Percentiles rank a stretch among this genome's conserved stretches.
Conservation (phyloP, 202 grass and related monocot species). For the Musa balbisiana region DNA sequence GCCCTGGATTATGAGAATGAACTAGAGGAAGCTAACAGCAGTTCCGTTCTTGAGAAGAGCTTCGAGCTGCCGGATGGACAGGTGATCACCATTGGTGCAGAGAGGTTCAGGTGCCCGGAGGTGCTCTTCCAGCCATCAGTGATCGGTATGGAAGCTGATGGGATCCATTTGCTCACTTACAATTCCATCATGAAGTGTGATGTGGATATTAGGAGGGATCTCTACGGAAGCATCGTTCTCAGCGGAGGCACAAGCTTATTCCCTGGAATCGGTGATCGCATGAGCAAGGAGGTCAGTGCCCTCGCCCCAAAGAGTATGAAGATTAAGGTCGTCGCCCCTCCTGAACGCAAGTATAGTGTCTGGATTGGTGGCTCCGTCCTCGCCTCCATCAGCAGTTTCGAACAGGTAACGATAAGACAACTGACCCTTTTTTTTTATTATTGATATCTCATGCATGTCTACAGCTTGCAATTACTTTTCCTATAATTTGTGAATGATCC, state of each 20-base stretch:
- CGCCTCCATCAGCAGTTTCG: constrained; percentile 2
- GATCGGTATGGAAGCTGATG: constrained; percentile 8
- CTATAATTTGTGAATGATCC: background rate
- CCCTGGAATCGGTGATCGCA: constrained; percentile 3
- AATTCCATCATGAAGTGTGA: constrained; percentile 16
- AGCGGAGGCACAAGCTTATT: constrained; percentile 6
- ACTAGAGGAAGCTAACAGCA: background rate
- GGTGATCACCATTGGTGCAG: constrained; percentile 8
- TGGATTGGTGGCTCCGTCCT: constrained; percentile 14
- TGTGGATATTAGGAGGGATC: constrained; percentile 3
- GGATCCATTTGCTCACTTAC: constrained; percentile 3
- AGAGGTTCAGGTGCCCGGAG: constrained; percentile 14
- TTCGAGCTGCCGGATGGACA: constrained; percentile 4
- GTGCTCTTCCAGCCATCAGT: constrained; percentile 9
- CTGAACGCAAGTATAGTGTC: constrained; percentile 8
- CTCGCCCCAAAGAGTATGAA: constrained; percentile 2
- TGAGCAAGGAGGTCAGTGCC: constrained; percentile 10
- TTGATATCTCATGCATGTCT: background rate
- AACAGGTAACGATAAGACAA: background rate
- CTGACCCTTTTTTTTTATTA: background rate
- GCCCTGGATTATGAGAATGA: constrained; percentile 1
- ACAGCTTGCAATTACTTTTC: background rate
- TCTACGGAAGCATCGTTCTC: constrained; percentile 9
- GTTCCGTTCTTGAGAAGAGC: background rate
- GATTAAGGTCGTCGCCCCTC: constrained; percentile 8